Percentiles rank a stretch among this genome's conserved stretches.
These are phyloP conservation scores for Gomphus bonarii DNA, from an alignment of 1,284 basidiomycete species.

Conservation along the genomic window DNA sequence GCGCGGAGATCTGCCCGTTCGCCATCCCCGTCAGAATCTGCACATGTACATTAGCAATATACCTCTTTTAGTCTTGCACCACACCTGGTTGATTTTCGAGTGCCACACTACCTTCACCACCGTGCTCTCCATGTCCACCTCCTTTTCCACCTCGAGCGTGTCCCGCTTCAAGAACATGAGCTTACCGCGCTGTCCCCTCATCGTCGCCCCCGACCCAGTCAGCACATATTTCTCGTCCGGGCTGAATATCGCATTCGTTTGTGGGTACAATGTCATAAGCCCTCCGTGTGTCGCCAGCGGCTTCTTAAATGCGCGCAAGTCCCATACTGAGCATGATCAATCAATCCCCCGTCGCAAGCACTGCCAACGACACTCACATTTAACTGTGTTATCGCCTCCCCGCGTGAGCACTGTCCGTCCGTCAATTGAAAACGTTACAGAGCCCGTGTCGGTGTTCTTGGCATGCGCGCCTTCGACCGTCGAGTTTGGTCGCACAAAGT, in stretches of 20 bases:
- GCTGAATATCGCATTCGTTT: constrained; percentile 89
- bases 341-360: constrained; percentile 10
- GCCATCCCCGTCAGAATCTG: constrained; percentile 82
- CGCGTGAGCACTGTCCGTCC: constrained; percentile 74
- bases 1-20: constrained; percentile 79
- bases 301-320: constrained; percentile 79
- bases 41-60: not conserved
- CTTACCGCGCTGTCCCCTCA: constrained; percentile 58
- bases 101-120: constrained; percentile 91
- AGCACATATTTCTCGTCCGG: constrained; percentile 83
- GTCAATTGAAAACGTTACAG: constrained; percentile 78
- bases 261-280: constrained; percentile 74
- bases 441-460: constrained; percentile 76
- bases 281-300: constrained; percentile 60
- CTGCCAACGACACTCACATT: constrained; percentile 50
- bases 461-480: constrained; percentile 79
- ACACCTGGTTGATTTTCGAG: constrained; percentile 92
- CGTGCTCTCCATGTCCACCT: constrained; percentile 57
- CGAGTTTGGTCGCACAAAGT: constrained; percentile 84
- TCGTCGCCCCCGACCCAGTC: constrained; percentile 63
- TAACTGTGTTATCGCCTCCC: constrained; percentile 90
- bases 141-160: constrained; percentile 55
- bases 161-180: constrained; percentile 68
- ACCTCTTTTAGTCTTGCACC: constrained; percentile 17
- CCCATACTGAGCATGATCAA: constrained; percentile 69